Base-by-base conservation (phyloP, 2,329 filamentous ascomycete genomes). In the Trichoderma guizhouense region DNA sequence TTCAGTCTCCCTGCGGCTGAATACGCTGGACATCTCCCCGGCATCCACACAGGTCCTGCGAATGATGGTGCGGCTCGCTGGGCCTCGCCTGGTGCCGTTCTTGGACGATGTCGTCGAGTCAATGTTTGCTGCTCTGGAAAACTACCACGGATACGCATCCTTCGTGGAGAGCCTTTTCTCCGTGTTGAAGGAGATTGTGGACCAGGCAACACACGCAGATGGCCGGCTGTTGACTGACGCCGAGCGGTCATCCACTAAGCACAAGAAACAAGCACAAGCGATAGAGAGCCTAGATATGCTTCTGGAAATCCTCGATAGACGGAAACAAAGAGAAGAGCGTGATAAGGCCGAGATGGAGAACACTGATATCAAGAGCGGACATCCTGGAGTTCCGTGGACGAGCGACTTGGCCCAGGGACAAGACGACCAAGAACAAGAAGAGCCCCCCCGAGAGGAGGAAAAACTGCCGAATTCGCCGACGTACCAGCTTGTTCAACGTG, bases 11-110 rank as follows among this genome's bases (percentile, higher is more conserved):
- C 82, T 98, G 73, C 93, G 94, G 73, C 87, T 99, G 8, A 98
- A 97, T 76, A 93, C 93, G 0, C 93, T 98, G 74, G 94, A 98
- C 74, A 91, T 98, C 67, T 95, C 94, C 0, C 95, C 95, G 1
- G 93, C 97, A 74, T 94, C 94, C 3, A 94, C 95, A 3, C 92
- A 95, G 75, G 96, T 98, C 2, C 82, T 99, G 63, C 87, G 92
- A 7, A 98, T 99, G 95, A 97, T 98, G 93, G 90, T 98, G 73
- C 90, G 89, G 30, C 87, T 99, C 15, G 93, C 94, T 21, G 96
- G 96, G 0, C 90, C 94, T 1, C 87, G 86, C 8, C 81, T 99
- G 26, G 86, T 99, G 12, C 94, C 95, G 0, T 98, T 95, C 78
- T 84, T 99, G 2, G 95, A 98, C 78, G 96, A 99, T 78, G 89